These are phyloP conservation scores for Cercospora nicotianae DNA, from an alignment of 2,329 filamentous ascomycete species.

Conservation along the genomic window DNA sequence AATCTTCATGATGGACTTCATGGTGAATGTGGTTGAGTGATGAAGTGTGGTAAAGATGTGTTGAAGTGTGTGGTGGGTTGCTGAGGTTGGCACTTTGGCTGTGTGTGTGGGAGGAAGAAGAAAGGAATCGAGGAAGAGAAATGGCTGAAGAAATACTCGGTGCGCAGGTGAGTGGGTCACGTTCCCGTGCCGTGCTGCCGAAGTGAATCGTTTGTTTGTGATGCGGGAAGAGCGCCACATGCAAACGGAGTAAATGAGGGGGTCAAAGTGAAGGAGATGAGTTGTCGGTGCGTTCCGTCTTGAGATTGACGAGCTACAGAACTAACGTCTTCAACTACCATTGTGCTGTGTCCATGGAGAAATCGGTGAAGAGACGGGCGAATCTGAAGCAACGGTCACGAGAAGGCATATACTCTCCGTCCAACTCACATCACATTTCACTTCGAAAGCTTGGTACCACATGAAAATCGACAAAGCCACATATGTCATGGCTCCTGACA, in stretches of 20 bases:
- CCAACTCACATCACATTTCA: background rate
- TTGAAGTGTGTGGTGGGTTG: background rate
- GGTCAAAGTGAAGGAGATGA: background rate
- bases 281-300: background rate
- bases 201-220: background rate
- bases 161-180: background rate
- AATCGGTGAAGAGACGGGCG: background rate
- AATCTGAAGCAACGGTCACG: background rate
- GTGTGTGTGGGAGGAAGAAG: background rate
- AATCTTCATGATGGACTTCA: conserved; percentile 4
- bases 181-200: background rate
- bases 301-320: background rate
- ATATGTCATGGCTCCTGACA: background rate
- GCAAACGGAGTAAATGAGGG: background rate
- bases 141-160: background rate
- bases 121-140: background rate
- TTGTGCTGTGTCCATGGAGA: background rate
- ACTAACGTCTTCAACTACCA: background rate
- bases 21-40: background rate
- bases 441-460: background rate
- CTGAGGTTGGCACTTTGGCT: background rate
- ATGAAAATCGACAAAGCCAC: background rate
- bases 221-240: background rate
- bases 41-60: background rate
- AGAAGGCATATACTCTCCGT: background rate